Percentiles rank a stretch among this genome's conserved stretches.
These are phyloP conservation scores for Zygosaccharomyces bisporus DNA, from an alignment of 805 yeast species.

Conservation along the genomic window DNA sequence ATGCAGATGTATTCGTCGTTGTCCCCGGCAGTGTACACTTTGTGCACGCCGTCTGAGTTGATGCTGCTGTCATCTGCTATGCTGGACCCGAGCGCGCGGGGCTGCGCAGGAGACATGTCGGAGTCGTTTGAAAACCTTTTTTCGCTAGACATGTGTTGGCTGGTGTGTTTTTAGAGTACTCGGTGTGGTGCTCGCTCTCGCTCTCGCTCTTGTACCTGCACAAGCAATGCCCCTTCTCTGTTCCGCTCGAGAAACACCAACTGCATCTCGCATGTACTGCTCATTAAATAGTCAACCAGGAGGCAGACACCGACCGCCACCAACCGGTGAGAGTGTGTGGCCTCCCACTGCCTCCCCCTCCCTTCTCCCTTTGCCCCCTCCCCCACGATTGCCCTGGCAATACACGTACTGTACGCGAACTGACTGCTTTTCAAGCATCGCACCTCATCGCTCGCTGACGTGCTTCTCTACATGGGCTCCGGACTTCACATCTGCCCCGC, in stretches of 20 bases:
- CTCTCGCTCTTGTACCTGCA: too few relatives aligned
- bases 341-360: not conserved
- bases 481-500: not conserved
- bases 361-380: not conserved
- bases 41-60: slow-evolving; percentile 13
- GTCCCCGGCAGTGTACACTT: slow-evolving; percentile 38
- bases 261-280: not conserved
- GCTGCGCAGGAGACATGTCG: not conserved
- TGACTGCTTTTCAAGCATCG: too few relatives aligned
- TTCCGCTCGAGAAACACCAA: too few relatives aligned
- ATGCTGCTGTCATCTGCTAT: not conserved
- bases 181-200: too few relatives aligned
- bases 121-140: not conserved
- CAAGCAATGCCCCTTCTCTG: too few relatives aligned
- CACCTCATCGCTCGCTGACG: not conserved
- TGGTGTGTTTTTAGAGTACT: not conserved
- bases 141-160: not conserved
- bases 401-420: too few relatives aligned
- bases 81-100: not conserved
- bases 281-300: not conserved
- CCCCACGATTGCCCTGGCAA: not conserved
- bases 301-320: too few relatives aligned
- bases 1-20: slow-evolving; percentile 65
- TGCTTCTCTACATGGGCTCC: not conserved
- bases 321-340: too few relatives aligned